phyloP scores from a whole-genome alignment of 768 basidiomycete species.

The Suillus hirtellus region DNA sequence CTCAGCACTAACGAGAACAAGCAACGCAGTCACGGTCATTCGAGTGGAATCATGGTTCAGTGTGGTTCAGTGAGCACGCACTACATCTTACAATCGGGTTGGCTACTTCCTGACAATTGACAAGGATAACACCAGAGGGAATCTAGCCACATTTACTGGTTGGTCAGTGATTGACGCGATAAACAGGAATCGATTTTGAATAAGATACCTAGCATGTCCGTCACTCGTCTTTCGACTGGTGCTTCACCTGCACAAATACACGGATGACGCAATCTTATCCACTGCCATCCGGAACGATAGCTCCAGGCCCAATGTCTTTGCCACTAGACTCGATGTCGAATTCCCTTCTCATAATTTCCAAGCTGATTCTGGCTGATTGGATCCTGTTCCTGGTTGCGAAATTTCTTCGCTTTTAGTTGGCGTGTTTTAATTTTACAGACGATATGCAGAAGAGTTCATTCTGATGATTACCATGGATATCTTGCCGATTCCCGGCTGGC shows the following conservation, averaged over 20 bases:
- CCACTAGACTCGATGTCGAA: background rate
- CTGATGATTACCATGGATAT: no score
- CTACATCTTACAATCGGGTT: background rate
- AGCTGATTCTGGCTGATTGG: background rate
- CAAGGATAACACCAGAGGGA: conserved; percentile 46
- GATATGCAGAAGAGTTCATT: no score
- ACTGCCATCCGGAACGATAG: background rate
- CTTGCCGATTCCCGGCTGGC: no score
- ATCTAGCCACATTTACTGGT: conserved; percentile 51
- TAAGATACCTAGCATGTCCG: conserved; percentile 39
- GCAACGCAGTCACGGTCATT: no score
- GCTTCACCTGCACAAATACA: conserved; percentile 53
- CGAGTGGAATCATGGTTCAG: background rate
- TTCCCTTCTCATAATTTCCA: no score
- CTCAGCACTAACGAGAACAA: no score
- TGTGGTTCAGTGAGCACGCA: background rate
- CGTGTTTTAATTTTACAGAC: no score
- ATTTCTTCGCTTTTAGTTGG: no score
- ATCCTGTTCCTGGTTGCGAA: no score
- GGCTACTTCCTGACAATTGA: conserved; percentile 5
- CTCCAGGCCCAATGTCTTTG: background rate
- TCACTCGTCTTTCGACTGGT: conserved; percentile 55
- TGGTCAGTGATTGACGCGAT: conserved; percentile 31
- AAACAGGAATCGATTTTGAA: background rate
- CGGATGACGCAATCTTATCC: conserved; percentile 13